Percentiles rank a stretch among this genome's conserved stretches.
Conservation (phyloP, 768 basidiomycete species). For the Cystoderma amianthinum region DNA sequence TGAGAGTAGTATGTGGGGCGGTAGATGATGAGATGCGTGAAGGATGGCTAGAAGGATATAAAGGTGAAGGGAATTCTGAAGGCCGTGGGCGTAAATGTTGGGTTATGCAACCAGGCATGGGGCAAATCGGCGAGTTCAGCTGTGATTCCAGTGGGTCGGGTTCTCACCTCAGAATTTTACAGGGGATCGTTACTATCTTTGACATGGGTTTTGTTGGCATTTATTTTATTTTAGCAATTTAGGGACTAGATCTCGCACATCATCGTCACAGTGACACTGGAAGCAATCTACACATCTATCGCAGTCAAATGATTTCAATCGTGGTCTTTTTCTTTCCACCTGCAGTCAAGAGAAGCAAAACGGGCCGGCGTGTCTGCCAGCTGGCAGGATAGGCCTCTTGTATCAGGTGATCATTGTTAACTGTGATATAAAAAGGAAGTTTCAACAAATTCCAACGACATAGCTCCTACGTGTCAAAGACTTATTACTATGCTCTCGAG, state of each 20-base stretch:
- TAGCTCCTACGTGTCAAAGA: no score
- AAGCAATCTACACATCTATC: no score
- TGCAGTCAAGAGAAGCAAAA: not conserved
- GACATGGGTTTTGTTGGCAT: no score
- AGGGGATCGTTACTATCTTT: conserved; percentile 38
- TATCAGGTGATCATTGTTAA: no score
- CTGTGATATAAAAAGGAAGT: no score
- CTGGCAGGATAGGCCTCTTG: no score
- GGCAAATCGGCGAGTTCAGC: conserved; percentile 63
- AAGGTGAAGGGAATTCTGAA: conserved; percentile 39
- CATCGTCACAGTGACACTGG: no score
- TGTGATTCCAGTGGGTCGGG: not conserved
- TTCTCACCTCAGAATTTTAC: conserved; percentile 1
- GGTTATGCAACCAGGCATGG: conserved; percentile 85
- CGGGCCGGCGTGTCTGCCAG: no score
- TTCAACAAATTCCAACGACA: no score
- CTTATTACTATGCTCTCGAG: no score
- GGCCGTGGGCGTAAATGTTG: conserved; percentile 62
- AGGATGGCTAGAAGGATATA: conserved; percentile 57
- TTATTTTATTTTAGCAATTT: not conserved
- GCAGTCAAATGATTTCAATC: no score
- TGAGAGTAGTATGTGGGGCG: conserved; percentile 81
- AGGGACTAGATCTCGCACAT: no score
- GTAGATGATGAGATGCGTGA: conserved; percentile 76
- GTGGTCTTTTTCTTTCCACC: not conserved